Evolutionary conservation across 345 rosid genomes (phyloP), one percentile per base, ranked within the genome.

Genomic region (Kernera saxatilis): DNA sequence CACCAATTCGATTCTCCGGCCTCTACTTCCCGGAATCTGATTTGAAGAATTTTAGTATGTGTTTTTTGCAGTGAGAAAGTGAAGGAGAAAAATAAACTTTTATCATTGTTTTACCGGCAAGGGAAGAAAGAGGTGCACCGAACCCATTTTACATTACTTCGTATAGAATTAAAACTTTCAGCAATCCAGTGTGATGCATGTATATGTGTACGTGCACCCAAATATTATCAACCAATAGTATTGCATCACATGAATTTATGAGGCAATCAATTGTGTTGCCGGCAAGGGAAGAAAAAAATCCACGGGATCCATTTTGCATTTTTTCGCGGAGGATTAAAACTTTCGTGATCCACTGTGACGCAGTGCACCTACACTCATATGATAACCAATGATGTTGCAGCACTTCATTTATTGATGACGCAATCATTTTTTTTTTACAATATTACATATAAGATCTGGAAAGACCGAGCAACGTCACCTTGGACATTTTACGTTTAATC

Each of bases 381-480:
- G n/a, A n/a, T n/a, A n/a, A n/a, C n/a, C n/a, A n/a, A n/a, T n/a
- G n/a, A n/a, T n/a, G n/a, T n/a, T n/a, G n/a, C n/a, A n/a, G n/a
- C n/a, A n/a, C n/a, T n/a, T n/a, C n/a, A n/a, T n/a, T n/a, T n/a
- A n/a, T n/a, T n/a, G n/a, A n/a, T n/a, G n/a, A n/a, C n/a, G n/a
- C n/a, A n/a, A n/a, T 59, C 57, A 7, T 27, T 37, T 59, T 36
- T 3, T n/a, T n/a, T n/a, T n/a, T n/a, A n/a, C n/a, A n/a, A n/a
- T n/a, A n/a, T n/a, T n/a, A n/a, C n/a, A n/a, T n/a, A n/a, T n/a
- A 53, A 92, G 92, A 71, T 85, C 88, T 0, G 96, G 96, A 80
- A 92, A 92, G 78, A 92, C 96, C 2, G 91, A 88, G 79, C 96
- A 89, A 13, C 98, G 92, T 41, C 98, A 92, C 54, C 98, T 75